Evolutionary conservation across 78 protist species (phyloP).

Genomic region (Cavenderia fasciculata): DNA sequence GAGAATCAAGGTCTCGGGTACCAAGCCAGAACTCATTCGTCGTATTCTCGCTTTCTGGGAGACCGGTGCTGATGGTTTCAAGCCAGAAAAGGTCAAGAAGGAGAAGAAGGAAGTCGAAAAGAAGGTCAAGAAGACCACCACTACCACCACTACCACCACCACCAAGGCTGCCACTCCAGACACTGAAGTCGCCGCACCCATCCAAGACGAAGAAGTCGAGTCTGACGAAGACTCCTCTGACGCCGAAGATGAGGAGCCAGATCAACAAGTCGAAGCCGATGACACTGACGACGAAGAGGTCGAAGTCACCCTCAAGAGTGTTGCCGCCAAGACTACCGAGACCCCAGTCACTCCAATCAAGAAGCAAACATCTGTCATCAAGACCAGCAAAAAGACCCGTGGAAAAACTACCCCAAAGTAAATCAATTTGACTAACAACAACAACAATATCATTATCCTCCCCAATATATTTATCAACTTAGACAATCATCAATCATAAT

Average conservation of each 20-base stretch:
- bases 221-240: not conserved
- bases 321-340: not conserved
- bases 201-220: not conserved
- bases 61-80: conserved; percentile 1
- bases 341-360: too few relatives aligned
- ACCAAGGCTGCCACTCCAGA: conserved; percentile 13
- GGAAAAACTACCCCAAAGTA: too few relatives aligned
- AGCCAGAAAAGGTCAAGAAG: not conserved
- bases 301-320: not conserved
- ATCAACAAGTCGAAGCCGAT: not conserved
- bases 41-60: conserved; percentile 54
- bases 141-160: conserved; percentile 35
- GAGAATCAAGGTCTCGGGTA: conserved; percentile 52
- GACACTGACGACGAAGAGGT: too few relatives aligned
- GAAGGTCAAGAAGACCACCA: conserved; percentile 29
- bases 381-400: too few relatives aligned
- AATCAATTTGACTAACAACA: too few relatives aligned
- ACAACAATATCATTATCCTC: too few relatives aligned
- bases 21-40: conserved; percentile 47
- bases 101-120: not conserved
- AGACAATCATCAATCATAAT: too few relatives aligned
- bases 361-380: too few relatives aligned
- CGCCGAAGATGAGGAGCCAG: not conserved
- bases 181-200: not conserved
- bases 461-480: too few relatives aligned